phyloP scores from a whole-genome alignment of 2,329 filamentous ascomycete species.

The Alternaria dauci region DNA sequence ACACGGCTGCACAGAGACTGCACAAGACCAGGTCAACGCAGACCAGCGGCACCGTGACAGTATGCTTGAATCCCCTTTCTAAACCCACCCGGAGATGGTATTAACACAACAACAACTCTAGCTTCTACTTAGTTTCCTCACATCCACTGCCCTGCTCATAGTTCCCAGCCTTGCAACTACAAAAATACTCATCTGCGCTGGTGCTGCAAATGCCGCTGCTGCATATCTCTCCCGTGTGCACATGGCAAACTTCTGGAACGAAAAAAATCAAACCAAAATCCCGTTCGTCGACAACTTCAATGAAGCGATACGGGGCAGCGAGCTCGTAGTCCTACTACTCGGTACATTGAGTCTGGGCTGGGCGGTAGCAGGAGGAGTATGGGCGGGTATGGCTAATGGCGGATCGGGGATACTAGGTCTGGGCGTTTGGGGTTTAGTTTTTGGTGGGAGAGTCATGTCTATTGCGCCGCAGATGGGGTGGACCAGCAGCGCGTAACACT shows the following conservation, averaged over 20 bases:
- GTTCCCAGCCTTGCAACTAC: slow-evolving; percentile 15
- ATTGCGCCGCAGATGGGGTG: slow-evolving; percentile 13
- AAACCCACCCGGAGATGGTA: background rate
- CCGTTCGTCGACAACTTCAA: slow-evolving; percentile 51
- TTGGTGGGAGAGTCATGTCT: slow-evolving; percentile 6
- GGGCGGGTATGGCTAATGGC: slow-evolving; percentile 21
- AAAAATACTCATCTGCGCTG: slow-evolving; percentile 10
- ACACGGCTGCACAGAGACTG: slow-evolving; percentile 42
- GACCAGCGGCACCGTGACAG: slow-evolving; percentile 42
- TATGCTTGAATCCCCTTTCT: slow-evolving; percentile 23
- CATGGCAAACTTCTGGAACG: slow-evolving; percentile 48
- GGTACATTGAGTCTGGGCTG: slow-evolving; percentile 32
- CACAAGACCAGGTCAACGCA: slow-evolving; percentile 50
- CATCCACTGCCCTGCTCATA: slow-evolving; percentile 30
- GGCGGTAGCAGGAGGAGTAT: slow-evolving; percentile 29
- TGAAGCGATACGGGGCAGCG: slow-evolving; percentile 46
- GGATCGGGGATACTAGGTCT: slow-evolving; percentile 13
- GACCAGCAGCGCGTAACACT: background rate
- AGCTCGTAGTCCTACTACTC: slow-evolving; percentile 37
- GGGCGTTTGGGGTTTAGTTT: slow-evolving; percentile 13
- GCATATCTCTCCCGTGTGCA: slow-evolving; percentile 32
- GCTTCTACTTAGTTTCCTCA: slow-evolving; percentile 21
- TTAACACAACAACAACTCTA: background rate
- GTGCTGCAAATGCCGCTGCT: slow-evolving; percentile 24
- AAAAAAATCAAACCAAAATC: slow-evolving; percentile 40